Evolutionary conservation across 2,329 filamentous ascomycete species (phyloP), one percentile per base, ranked within the genome.

Genomic region (Diplodia seriata): DNA sequence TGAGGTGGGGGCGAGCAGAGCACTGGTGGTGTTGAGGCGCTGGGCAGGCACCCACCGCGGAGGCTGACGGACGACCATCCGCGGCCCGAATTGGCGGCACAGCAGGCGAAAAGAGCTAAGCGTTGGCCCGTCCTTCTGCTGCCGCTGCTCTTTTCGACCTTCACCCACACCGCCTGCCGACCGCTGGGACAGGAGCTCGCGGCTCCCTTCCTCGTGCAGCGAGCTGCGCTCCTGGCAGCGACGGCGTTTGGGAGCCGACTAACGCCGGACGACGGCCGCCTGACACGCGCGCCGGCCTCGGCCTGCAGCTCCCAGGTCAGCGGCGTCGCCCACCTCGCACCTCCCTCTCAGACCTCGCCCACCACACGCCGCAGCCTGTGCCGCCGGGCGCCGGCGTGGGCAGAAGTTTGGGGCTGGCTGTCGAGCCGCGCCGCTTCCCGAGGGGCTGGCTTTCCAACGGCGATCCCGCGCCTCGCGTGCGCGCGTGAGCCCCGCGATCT

Each of bases 11-110:
- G 56, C 38, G 36, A 56, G 33, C 54, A 40, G 54, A 11, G 36
- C 36, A 38, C 36, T 12, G 29, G 9, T 20, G 57, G 57, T 33
- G 57, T 49, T 62, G 57, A 59, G 38, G 53, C 53, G 51, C 15
- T n/a, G 43, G 43, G 18, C 43, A 47, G 43, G 43, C 43, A 47
- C 43, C 43, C 43, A 47, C 43, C 51, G 18, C 40, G 23, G 38
- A 29, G 38, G 4, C 38, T 29, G 31, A 12, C 33, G 33, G 20
- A 18, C 23, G 38, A 47, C 20, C 84, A 87, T 7, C 38, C 38
- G 56, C 56, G 56, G 56, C 57, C 57, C 57, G 38, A 62, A 62
- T 49, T 33, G 40, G 40, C 40, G 57, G 57, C 43, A 47, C 43
- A 47, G 31, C 43, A 20, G 40, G 43, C 43, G 43, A 47, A 47